Percentiles rank a stretch among this genome's conserved stretches.
Evolutionary conservation across 768 basidiomycete species (phyloP).

Genomic region (Lactarius evosmus): DNA sequence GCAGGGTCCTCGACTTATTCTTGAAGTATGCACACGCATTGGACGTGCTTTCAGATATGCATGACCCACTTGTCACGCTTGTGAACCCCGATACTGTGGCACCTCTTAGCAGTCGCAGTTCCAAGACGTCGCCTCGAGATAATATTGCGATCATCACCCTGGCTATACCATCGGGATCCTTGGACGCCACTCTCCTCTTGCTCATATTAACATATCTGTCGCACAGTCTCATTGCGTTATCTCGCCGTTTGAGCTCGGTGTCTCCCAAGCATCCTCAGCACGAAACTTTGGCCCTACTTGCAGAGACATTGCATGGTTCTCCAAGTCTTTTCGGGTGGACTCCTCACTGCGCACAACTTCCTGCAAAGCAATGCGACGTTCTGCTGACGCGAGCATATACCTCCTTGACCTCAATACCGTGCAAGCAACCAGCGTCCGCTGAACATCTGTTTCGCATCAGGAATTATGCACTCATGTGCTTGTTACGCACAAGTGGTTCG

Average conservation of each 20-base stretch:
- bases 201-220: slow-evolving; percentile 60
- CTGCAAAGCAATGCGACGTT: slow-evolving; percentile 53
- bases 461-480: slow-evolving; percentile 44
- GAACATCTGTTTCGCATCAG: slow-evolving; percentile 39
- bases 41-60: slow-evolving; percentile 45
- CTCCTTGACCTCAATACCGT: slow-evolving; percentile 39
- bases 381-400: slow-evolving; percentile 61
- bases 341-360: slow-evolving; percentile 41
- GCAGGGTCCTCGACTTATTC: background rate
- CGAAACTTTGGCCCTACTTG: slow-evolving; percentile 32
- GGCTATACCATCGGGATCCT: slow-evolving; percentile 39
- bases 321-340: slow-evolving; percentile 54
- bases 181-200: slow-evolving; percentile 41
- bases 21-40: slow-evolving; percentile 53
- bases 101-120: slow-evolving; percentile 19
- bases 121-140: slow-evolving; percentile 2
- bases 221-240: slow-evolving; percentile 48
- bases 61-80: slow-evolving; percentile 41
- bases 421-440: slow-evolving; percentile 25
- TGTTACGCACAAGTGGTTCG: slow-evolving; percentile 47
- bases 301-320: slow-evolving; percentile 34
- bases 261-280: slow-evolving; percentile 22
- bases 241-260: slow-evolving; percentile 30
- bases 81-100: background rate
- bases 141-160: slow-evolving; percentile 39